A percentile compares a stretch with the other conserved stretches of the same genome.
These are phyloP conservation scores for Xylaria palmicola DNA, from an alignment of 495 filamentous ascomycete species.

Conservation along the genomic window DNA sequence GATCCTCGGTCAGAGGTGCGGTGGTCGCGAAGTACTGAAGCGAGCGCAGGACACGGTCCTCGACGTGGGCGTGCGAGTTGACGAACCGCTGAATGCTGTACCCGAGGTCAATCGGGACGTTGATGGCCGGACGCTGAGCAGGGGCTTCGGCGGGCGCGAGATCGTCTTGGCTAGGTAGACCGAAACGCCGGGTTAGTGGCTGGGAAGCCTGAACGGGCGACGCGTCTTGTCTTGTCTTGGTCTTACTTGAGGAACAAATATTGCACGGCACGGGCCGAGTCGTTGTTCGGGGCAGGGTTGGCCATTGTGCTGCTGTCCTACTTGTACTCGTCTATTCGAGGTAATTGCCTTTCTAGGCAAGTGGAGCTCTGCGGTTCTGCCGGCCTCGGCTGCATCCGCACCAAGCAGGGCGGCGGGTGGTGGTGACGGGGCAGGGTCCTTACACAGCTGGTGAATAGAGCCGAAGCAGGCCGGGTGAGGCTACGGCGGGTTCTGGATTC, in stretches of 20 bases:
- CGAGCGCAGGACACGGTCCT: slow-evolving; percentile 23
- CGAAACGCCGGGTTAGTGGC: neutral
- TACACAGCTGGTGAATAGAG: neutral
- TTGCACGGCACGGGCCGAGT: slow-evolving; percentile 25
- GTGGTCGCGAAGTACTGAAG: slow-evolving; percentile 15
- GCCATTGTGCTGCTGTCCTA: slow-evolving; percentile 21
- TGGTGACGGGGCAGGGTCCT: neutral
- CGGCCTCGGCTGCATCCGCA: slow-evolving; percentile 8
- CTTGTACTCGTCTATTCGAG: neutral
- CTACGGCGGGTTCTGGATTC: neutral
- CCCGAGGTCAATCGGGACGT: slow-evolving; percentile 24
- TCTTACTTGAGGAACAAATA: slow-evolving; percentile 30
- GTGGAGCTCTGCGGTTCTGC: slow-evolving; percentile 8
- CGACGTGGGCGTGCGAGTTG: slow-evolving; percentile 29
- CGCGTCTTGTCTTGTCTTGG: neutral
- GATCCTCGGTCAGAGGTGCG: slow-evolving; percentile 25
- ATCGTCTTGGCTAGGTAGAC: slow-evolving; percentile 18
- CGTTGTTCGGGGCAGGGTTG: slow-evolving; percentile 14
- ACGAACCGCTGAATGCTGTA: slow-evolving; percentile 31
- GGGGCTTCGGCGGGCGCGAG: slow-evolving; percentile 8
- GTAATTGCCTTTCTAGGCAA: slow-evolving; percentile 20
- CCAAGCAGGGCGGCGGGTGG: neutral
- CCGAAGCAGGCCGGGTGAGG: neutral
- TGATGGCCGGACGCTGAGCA: slow-evolving; percentile 18
- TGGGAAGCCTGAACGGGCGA: neutral